Percentiles rank a stretch among this genome's conserved stretches.
phyloP scores from a whole-genome alignment of 306 rosid species.

The Medicago arabica region DNA sequence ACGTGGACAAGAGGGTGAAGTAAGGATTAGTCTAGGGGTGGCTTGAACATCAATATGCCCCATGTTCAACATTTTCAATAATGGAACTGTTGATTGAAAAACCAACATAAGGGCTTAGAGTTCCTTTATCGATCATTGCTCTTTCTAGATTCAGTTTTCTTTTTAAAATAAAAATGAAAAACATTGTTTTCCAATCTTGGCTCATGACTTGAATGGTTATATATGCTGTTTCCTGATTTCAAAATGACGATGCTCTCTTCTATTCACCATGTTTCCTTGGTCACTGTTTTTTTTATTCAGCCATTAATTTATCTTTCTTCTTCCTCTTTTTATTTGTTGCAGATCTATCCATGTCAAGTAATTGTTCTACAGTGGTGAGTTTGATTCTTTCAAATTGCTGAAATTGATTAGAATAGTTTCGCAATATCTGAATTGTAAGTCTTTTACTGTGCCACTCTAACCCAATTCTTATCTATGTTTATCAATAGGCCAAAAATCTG shows the following conservation, averaged over 20 bases:
- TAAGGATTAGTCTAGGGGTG: constrained; percentile 4
- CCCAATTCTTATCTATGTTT: constrained; percentile 30
- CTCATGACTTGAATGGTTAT: not conserved
- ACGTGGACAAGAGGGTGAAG: constrained; percentile 9
- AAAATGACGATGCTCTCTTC: not conserved
- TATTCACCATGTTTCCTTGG: not conserved
- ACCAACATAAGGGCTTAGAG: constrained; percentile 9
- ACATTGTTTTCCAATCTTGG: not conserved
- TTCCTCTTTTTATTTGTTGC: constrained; percentile 35
- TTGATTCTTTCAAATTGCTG: constrained; percentile 19
- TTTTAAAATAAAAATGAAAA: constrained; percentile 9
- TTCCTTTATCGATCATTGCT: not conserved
- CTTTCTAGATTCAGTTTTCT: constrained; percentile 25
- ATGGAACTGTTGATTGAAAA: not conserved
- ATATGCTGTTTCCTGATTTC: not conserved
- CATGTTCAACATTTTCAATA: constrained; percentile 6
- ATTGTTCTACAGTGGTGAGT: constrained; percentile 60
- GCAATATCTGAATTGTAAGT: constrained; percentile 20
- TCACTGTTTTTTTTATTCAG: not conserved
- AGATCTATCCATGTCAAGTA: constrained; percentile 63
- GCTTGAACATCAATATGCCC: constrained; percentile 2
- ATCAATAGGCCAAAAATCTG: constrained; percentile 60
- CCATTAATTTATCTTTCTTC: constrained; percentile 39
- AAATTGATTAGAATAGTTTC: constrained; percentile 19
- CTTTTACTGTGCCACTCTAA: not conserved